These are phyloP conservation scores for Saposhnikovia divaricata DNA, from an alignment of 129 eudicot genomes.

Conservation along the genomic window DNA sequence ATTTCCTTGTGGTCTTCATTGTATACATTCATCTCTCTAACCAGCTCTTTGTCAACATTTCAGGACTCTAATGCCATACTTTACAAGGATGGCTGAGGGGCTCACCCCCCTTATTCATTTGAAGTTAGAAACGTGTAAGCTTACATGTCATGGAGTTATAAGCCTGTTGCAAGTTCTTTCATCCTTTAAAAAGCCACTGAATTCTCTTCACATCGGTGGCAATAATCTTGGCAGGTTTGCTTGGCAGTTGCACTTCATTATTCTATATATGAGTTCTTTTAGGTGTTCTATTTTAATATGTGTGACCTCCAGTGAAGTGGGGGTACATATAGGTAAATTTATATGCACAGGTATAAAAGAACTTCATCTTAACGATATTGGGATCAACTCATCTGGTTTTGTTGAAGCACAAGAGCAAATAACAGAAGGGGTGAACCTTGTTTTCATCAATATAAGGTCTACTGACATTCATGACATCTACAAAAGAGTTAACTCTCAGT, in stretches of 20 bases:
- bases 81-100: constrained; percentile 38
- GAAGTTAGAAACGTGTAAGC: constrained; percentile 52
- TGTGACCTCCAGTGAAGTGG: constrained; percentile 35
- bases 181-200: constrained; percentile 36
- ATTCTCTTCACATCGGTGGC: constrained; percentile 46
- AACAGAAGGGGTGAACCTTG: constrained; percentile 28
- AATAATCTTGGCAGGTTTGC: constrained; percentile 64
- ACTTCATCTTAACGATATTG: constrained; percentile 47
- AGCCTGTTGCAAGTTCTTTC: constrained; percentile 52
- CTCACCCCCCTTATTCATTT: constrained; percentile 36
- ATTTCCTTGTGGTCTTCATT: constrained; percentile 4
- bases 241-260: not conserved
- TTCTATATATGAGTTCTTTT: not conserved
- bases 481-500: not conserved
- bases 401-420: constrained; percentile 35
- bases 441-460: constrained; percentile 62
- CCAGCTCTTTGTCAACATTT: not conserved
- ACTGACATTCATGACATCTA: not conserved
- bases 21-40: not conserved
- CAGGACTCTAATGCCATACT: constrained; percentile 51
- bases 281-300: constrained; percentile 4
- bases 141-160: constrained; percentile 39
- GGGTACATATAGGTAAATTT: constrained; percentile 47
- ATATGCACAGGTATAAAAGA: constrained; percentile 38
- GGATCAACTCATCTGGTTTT: constrained; percentile 65